These are phyloP conservation scores for Kwoniella botswanensis DNA, from an alignment of 768 basidiomycete species.

Conservation along the genomic window DNA sequence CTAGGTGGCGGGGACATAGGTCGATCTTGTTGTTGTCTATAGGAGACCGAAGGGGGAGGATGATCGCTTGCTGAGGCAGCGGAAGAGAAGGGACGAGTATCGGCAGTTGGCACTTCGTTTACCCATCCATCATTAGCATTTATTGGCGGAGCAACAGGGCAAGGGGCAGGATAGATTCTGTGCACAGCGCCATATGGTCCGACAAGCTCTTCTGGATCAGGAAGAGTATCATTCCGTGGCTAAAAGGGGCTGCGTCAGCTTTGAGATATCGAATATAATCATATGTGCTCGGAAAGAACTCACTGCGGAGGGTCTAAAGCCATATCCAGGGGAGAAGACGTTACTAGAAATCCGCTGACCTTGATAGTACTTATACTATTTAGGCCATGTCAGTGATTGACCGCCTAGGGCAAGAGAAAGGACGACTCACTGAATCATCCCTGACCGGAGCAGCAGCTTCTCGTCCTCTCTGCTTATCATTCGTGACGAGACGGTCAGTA, in stretches of 20 bases:
- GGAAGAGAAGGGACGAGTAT: background rate
- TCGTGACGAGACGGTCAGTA: background rate
- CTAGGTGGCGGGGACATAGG: conserved; percentile 4
- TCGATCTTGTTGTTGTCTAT: background rate
- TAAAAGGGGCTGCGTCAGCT: background rate
- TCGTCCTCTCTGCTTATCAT: too few species aligned
- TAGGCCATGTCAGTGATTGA: background rate
- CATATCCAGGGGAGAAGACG: conserved; percentile 31
- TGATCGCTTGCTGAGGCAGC: background rate
- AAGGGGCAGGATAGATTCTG: conserved; percentile 40
- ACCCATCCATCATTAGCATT: conserved; percentile 39
- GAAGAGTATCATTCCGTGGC: conserved; percentile 12
- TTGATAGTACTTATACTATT: conserved; percentile 12
- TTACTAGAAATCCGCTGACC: background rate
- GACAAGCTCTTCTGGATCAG: conserved; percentile 15
- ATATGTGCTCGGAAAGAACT: background rate
- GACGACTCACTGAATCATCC: background rate
- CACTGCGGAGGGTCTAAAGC: conserved; percentile 16
- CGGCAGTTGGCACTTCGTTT: background rate
- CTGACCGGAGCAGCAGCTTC: background rate
- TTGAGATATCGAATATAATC: background rate
- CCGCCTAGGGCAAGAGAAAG: background rate
- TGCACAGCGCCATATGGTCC: conserved; percentile 7
- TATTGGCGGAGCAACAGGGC: conserved; percentile 22
- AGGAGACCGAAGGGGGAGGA: background rate